These are phyloP conservation scores for Pelargonium fulgidum DNA, from an alignment of 441 rosid species.

Conservation along the genomic window DNA sequence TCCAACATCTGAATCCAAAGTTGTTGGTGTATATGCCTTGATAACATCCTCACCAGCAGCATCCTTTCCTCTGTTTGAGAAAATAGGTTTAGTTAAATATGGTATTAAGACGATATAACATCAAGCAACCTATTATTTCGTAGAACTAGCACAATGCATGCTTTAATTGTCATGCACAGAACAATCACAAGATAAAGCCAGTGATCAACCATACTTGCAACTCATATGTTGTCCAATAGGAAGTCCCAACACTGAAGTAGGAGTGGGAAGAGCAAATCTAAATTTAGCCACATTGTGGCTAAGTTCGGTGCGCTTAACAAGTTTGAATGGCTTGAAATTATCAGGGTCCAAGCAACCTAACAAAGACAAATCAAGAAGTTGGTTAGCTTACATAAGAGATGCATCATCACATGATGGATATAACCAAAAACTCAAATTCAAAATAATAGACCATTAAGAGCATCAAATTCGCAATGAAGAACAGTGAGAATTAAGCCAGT, in stretches of 20 bases:
- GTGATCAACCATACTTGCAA: conserved; percentile 33
- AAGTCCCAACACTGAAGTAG: conserved; percentile 40
- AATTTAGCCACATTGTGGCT: conserved; percentile 48
- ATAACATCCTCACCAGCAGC: conserved; percentile 26
- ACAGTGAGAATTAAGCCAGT: no score
- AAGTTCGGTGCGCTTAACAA: conserved; percentile 35
- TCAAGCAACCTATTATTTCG: not conserved
- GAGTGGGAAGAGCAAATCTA: conserved; percentile 40
- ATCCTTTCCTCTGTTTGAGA: conserved; percentile 29
- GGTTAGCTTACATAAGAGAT: not conserved
- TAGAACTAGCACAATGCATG: not conserved
- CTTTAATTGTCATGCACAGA: conserved; percentile 10
- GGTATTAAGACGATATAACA: not conserved
- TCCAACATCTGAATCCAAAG: conserved; percentile 35
- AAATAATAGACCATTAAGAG: not conserved
- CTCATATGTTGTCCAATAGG: conserved; percentile 49
- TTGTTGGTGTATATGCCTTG: conserved; percentile 32
- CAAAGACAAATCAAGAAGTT: conserved; percentile 3
- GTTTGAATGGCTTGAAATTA: conserved; percentile 39
- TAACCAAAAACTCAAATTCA: not conserved
- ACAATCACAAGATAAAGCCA: not conserved
- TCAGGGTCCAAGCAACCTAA: conserved; percentile 45
- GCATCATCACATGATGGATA: not conserved
- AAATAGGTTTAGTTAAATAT: not conserved
- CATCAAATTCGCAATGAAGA: no score